These are phyloP conservation scores for Venturiaceae sp. DNA, from an alignment of 2,329 filamentous ascomycete species.

Conservation along the genomic window DNA sequence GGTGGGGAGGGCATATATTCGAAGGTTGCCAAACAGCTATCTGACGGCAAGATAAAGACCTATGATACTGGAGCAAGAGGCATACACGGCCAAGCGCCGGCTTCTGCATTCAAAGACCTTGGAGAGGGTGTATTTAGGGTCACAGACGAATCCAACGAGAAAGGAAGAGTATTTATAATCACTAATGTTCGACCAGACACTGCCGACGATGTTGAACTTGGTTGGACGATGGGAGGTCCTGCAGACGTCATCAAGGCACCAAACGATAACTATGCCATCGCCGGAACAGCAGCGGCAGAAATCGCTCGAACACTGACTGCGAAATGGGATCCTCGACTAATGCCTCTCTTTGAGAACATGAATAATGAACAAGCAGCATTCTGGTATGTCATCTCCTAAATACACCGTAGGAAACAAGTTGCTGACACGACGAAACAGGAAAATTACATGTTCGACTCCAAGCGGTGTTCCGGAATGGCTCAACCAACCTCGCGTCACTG, in stretches of 20 bases:
- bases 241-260: constrained; percentile 49
- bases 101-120: constrained; percentile 48
- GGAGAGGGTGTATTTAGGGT: constrained; percentile 56
- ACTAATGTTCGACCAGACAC: constrained; percentile 54
- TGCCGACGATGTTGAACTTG: constrained; percentile 47
- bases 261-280: constrained; percentile 50
- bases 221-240: constrained; percentile 53
- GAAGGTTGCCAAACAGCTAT: constrained; percentile 49
- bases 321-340: constrained; percentile 47
- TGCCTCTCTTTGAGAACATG: constrained; percentile 51
- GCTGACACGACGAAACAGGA: constrained; percentile 17
- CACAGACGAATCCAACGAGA: constrained; percentile 35
- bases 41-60: constrained; percentile 46
- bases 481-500: constrained; percentile 47
- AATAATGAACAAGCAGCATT: constrained; percentile 48
- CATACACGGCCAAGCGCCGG: constrained; percentile 57
- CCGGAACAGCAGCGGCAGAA: constrained; percentile 46
- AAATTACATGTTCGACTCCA: constrained; percentile 54
- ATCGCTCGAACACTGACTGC: constrained; percentile 46
- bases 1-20: constrained; percentile 56
- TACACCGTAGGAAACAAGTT: not conserved
- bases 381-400: constrained; percentile 27
- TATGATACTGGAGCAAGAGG: constrained; percentile 55
- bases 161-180: constrained; percentile 45
- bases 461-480: constrained; percentile 50